Base-by-base conservation (phyloP, 2,329 filamentous ascomycete species). In the Talaromyces sp. region DNA sequence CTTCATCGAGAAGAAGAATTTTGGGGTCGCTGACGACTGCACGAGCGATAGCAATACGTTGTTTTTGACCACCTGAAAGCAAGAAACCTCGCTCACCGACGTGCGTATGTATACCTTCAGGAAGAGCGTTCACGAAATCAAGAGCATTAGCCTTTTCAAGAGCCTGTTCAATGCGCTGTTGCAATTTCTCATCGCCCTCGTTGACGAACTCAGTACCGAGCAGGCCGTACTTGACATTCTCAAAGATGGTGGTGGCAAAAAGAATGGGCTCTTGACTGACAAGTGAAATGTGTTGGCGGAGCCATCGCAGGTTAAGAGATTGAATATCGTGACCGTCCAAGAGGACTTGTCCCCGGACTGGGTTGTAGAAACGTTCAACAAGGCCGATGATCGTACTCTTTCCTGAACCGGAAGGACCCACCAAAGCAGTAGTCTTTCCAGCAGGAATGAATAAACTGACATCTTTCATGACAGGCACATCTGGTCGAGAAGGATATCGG, bases 61-160 rank as follows among this genome's bases (percentile, higher is more conserved):
- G 95, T 76, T 97, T 96, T 77, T 99, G 95, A 39, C 95, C 95
- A 74, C 95, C 95, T 61, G 91, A 96, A 8, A 99, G 83, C 59
- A 97, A 79, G 73, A 96, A 96, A 9, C 95, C 95, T 66, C 93
- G 88, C 76, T 98, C 92, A 62, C 95, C 95, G n/a, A 98, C 93
- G 67, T 96, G 88, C 0, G 95, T 98, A 67, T 96, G 86, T 70
- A 98, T 98, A 1, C 90, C 90, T 68, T 98, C 90, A 0, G 95
- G 92, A 1, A 98, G 83, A 12, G 83, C 78, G 5, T 81, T 84
- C 67, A 99, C 88, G 73, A 99, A 99, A 67, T 96, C 92, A 73
- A 98, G 93, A 0, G 93, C 93, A 69, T 98, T 97, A 14, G 95
- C 90, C 83, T 90, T 96, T 75, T 87, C 90, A 8, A 95, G 91